Percentiles rank a stretch among this genome's conserved stretches.
These are phyloP conservation scores for Auricularia cornea DNA, from an alignment of 768 basidiomycete genomes.

Conservation along the genomic window DNA sequence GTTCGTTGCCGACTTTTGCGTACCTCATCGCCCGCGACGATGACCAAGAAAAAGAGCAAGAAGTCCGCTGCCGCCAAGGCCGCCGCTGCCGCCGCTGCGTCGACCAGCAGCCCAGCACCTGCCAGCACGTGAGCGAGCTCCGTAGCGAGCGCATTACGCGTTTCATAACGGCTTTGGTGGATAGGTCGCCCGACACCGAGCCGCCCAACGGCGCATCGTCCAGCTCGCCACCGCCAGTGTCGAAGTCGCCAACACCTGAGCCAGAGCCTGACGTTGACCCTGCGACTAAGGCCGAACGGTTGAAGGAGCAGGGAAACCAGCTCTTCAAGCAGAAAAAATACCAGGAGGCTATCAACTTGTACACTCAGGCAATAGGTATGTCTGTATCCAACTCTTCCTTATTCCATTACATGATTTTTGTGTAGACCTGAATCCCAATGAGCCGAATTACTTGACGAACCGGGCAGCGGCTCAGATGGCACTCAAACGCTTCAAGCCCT, in stretches of 20 bases:
- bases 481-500: constrained; percentile 63
- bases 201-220: too few relatives aligned
- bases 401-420: neutral
- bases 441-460: constrained; percentile 76
- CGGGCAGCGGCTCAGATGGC: constrained; percentile 83
- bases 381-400: neutral
- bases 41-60: neutral
- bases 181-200: too few relatives aligned
- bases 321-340: constrained; percentile 58
- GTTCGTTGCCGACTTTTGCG: neutral
- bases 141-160: neutral
- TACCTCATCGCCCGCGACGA: neutral
- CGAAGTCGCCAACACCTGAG: neutral
- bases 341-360: constrained; percentile 57
- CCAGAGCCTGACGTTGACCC: constrained; percentile 40
- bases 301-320: constrained; percentile 79
- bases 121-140: neutral
- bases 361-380: constrained; percentile 42
- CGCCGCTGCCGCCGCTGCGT: neutral
- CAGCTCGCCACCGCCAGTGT: too few relatives aligned
- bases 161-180: neutral
- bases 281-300: constrained; percentile 67
- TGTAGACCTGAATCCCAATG: constrained; percentile 49
- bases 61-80: neutral
- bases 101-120: neutral